Percentiles rank a stretch among this genome's conserved stretches.
Conservation (phyloP, 1,284 basidiomycete species). For the Naganishia albida region DNA sequence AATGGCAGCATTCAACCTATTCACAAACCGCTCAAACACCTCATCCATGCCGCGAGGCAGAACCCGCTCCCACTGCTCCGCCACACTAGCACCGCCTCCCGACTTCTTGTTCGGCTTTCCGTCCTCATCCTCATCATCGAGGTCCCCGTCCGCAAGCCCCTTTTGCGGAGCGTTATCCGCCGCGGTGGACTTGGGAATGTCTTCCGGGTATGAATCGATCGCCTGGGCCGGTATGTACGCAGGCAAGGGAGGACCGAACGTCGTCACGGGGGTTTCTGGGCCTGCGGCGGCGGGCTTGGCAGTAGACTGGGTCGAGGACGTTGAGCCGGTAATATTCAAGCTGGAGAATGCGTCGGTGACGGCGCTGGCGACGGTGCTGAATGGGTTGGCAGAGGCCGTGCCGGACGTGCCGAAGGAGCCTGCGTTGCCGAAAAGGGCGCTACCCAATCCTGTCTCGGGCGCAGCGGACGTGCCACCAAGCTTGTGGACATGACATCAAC, state of each 20-base stretch:
- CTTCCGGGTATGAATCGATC: constrained; percentile 51
- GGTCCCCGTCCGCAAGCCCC: constrained; percentile 38
- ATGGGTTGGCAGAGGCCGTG: constrained; percentile 14
- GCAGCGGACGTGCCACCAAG: constrained; percentile 1
- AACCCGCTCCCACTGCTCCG: constrained; percentile 46
- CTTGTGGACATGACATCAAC: not conserved
- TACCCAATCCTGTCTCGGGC: constrained; percentile 1
- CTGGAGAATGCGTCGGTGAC: constrained; percentile 29
- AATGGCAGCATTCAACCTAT: constrained; percentile 47
- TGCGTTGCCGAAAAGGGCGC: constrained; percentile 21
- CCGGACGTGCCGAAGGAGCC: constrained; percentile 11
- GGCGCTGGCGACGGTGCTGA: constrained; percentile 27
- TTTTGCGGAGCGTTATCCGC: constrained; percentile 24
- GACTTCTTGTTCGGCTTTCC: constrained; percentile 40
- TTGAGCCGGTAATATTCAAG: constrained; percentile 26
- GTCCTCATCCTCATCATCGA: constrained; percentile 42
- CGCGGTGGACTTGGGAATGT: constrained; percentile 7
- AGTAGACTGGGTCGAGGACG: not conserved
- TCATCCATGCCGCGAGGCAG: constrained; percentile 51
- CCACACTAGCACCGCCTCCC: constrained; percentile 39
- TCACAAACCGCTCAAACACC: constrained; percentile 52
- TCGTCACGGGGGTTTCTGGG: constrained; percentile 19
- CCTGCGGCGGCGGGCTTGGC: not conserved
- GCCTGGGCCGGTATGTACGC: constrained; percentile 54
- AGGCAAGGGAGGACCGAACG: constrained; percentile 46